A percentile compares a stretch with the other conserved stretches of the same genome.
Conservation (phyloP, 495 filamentous ascomycete genomes). For the Schizothecium vesticola region DNA sequence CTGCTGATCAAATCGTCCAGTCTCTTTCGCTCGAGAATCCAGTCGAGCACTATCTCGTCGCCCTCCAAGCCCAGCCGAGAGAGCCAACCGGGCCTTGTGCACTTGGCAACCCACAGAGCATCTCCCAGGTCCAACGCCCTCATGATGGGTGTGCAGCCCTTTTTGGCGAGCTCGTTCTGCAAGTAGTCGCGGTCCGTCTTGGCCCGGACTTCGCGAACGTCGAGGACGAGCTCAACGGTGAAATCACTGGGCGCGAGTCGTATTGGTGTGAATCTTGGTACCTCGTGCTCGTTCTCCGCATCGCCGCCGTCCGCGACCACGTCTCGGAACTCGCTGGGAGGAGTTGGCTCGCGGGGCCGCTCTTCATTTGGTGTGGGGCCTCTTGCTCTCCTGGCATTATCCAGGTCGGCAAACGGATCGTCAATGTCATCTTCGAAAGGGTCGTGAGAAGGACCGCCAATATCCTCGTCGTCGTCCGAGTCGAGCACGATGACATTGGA, state of each 20-base stretch:
- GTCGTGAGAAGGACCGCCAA: neutral
- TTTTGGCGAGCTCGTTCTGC: conserved; percentile 61
- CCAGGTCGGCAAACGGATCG: neutral
- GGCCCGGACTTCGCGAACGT: conserved; percentile 73
- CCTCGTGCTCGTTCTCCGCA: conserved; percentile 21
- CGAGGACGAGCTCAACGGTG: conserved; percentile 67
- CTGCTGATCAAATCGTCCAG: conserved; percentile 74
- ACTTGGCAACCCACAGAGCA: conserved; percentile 75
- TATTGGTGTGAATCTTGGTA: conserved; percentile 56
- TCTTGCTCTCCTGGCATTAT: neutral
- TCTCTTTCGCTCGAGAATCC: conserved; percentile 77
- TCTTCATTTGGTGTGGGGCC: neutral
- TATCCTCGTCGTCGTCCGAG: conserved; percentile 5
- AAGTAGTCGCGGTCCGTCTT: conserved; percentile 76
- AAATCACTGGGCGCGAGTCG: conserved; percentile 58
- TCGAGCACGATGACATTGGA: neutral
- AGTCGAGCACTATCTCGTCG: conserved; percentile 75
- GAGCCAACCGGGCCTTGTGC: conserved; percentile 52
- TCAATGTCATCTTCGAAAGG: conserved; percentile 14
- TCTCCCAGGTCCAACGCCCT: conserved; percentile 70
- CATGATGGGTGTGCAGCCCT: conserved; percentile 59
- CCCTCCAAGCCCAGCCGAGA: conserved; percentile 55
- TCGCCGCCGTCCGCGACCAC: conserved; percentile 38
- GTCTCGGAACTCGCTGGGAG: conserved; percentile 23
- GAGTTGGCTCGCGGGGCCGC: neutral